phyloP scores from a whole-genome alignment of 768 basidiomycete species.

The Sistotremastrum niveocremeum region DNA sequence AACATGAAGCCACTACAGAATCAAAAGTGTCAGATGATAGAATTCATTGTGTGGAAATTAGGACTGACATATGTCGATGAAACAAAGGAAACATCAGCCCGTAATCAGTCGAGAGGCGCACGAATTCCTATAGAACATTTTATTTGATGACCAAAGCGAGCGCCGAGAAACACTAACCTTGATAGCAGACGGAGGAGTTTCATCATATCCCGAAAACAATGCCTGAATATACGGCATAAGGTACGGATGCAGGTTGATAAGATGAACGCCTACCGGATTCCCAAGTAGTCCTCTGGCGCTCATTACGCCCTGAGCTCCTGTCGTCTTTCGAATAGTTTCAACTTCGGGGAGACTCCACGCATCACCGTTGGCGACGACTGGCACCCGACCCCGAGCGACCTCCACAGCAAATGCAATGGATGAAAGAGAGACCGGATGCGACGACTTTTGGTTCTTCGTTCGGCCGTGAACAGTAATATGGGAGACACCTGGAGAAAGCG shows the following conservation, averaged over 20 bases:
- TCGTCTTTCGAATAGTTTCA: constrained; percentile 18
- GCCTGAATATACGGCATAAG: constrained; percentile 13
- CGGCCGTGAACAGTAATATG: constrained; percentile 32
- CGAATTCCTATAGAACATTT: constrained; percentile 16
- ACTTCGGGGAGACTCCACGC: constrained; percentile 25
- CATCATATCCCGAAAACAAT: constrained; percentile 24
- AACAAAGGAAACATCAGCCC: constrained; percentile 27
- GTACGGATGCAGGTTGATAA: neutral
- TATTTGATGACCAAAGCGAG: neutral
- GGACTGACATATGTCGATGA: constrained; percentile 27
- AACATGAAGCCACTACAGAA: constrained; percentile 1
- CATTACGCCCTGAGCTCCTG: constrained; percentile 30
- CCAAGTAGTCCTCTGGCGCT: constrained; percentile 31
- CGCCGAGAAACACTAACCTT: constrained; percentile 9
- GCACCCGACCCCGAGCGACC: constrained; percentile 24
- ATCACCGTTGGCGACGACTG: constrained; percentile 31
- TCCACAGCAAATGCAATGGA: constrained; percentile 27
- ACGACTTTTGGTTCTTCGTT: constrained; percentile 27
- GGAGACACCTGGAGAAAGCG: constrained; percentile 24
- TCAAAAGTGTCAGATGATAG: no score
- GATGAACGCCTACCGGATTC: constrained; percentile 19
- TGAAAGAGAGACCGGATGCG: constrained; percentile 24
- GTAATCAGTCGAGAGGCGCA: constrained; percentile 19
- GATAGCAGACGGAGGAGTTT: constrained; percentile 22
- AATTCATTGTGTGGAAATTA: constrained; percentile 21